Evolutionary conservation across 148 eudicot genomes (phyloP), one percentile per base, ranked within the genome.

Genomic region (Limonium bicolor): DNA sequence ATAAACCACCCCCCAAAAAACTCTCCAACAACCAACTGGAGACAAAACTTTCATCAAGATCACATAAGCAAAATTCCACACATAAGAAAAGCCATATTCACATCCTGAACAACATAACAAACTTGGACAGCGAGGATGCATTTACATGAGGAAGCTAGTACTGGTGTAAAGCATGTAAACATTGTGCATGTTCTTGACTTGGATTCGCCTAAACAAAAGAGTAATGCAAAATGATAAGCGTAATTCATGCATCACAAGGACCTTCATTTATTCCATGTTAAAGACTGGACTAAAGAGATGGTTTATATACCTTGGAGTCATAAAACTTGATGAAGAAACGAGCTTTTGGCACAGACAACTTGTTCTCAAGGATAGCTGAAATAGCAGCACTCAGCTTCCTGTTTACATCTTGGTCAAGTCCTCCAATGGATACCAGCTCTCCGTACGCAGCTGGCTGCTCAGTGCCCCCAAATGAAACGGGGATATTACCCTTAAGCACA

Each of bases 131-230:
- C 11, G 30, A 43, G 20, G 48, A 25, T 43, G 48, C 29, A 24
- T 23, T 43, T 43, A 43, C 48, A 43, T 43, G 48, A 43, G n/a
- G n/a, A n/a, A n/a, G 48, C 48, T 87, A 87, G 78, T 47, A 66
- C 82, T 86, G 85, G 77, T 82, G 88, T 82, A 82, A 82, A 71
- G 94, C 88, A 82, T 86, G 94, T 52, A 82, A 81, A 73, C 96
- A 82, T 30, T 76, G 81, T 74, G 78, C 82, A 79, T 73, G 45
- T 71, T 71, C 94, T 82, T 78, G 78, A 60, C 68, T 72, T 63
- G 64, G 76, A 64, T 67, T 52, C 43, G 76, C 92, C 92, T 77
- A 85, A 65, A 77, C 57, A 69, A 51, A 48, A 36, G 20, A 18
- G 51, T 7, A 48, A 32, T 32, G 36, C 11, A 32, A 21, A 5